Evolutionary conservation across 1,139 yeast genomes (phyloP).

Genomic region (Taphrina pruni): DNA sequence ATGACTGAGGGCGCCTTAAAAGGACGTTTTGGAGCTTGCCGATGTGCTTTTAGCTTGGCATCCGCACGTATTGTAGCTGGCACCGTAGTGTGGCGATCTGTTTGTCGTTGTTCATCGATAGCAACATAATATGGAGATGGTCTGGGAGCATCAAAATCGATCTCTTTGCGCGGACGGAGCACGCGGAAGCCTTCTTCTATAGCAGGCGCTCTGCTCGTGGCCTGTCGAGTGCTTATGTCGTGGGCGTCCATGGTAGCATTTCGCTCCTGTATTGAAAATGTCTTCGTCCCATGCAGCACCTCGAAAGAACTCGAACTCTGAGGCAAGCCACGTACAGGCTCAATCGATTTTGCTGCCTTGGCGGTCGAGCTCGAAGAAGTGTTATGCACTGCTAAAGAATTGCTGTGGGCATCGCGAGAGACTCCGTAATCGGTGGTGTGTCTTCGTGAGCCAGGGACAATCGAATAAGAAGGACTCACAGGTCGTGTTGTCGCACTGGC

Average conservation of each 20-base stretch:
- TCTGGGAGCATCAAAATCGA: constrained; percentile 80
- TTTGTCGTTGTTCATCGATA: background rate
- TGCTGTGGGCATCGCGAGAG: background rate
- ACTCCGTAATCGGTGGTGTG: background rate
- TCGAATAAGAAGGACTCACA: background rate
- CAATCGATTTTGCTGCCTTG: background rate
- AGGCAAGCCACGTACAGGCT: background rate
- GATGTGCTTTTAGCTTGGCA: constrained; percentile 26
- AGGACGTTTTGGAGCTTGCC: constrained; percentile 42
- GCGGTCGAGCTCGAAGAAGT: background rate
- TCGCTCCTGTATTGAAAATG: background rate
- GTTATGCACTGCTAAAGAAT: background rate
- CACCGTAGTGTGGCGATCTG: background rate
- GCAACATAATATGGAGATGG: constrained; percentile 67
- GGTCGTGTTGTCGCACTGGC: background rate
- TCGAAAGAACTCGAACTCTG: constrained; percentile 1
- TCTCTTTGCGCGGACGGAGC: constrained; percentile 56
- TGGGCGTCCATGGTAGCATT: background rate
- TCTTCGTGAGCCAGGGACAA: background rate
- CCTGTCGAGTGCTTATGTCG: background rate
- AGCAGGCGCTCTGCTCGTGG: background rate
- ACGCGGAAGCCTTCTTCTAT: constrained; percentile 29
- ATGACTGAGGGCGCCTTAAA: constrained; percentile 17
- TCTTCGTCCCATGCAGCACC: constrained; percentile 1
- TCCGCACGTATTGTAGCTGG: constrained; percentile 1